A percentile compares a stretch with the other conserved stretches of the same genome.
These are phyloP conservation scores for Creolimax fragrantissima DNA, from an alignment of 78 protist species.

Conservation along the genomic window DNA sequence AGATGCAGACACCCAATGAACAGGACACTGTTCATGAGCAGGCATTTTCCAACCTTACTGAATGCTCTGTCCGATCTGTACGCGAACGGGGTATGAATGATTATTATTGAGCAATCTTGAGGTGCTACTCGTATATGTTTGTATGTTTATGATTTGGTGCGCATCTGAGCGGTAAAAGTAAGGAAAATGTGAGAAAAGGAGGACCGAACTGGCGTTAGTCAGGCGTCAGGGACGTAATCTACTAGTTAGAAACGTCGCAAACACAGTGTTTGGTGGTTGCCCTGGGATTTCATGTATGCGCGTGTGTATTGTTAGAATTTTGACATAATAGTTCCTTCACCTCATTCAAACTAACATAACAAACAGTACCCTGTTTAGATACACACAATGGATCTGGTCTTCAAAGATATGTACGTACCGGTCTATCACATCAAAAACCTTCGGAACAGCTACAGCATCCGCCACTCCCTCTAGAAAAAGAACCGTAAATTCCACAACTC, in stretches of 20 bases:
- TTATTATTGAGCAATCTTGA: too few species aligned
- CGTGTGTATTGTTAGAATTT: neutral
- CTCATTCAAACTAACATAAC: neutral
- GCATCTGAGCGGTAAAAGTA: neutral
- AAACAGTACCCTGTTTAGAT: neutral
- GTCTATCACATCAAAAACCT: neutral
- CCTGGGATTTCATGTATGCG: neutral
- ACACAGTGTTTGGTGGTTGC: neutral
- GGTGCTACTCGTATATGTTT: too few species aligned
- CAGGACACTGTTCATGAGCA: neutral
- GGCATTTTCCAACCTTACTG: neutral
- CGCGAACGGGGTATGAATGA: neutral
- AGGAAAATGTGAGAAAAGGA: neutral
- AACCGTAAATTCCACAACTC: too few species aligned
- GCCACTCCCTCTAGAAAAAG: neutral
- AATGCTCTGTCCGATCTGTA: neutral
- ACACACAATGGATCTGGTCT: neutral
- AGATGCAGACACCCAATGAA: neutral
- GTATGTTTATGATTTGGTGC: too few species aligned
- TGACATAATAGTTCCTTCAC: neutral
- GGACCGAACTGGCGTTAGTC: neutral
- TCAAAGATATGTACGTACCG: neutral
- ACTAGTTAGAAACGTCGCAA: too few species aligned
- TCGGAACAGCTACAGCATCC: neutral
- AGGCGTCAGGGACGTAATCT: too few species aligned